phyloP scores from a whole-genome alignment of 2,329 filamentous ascomycete genomes.

The Waltergamsia citrina region DNA sequence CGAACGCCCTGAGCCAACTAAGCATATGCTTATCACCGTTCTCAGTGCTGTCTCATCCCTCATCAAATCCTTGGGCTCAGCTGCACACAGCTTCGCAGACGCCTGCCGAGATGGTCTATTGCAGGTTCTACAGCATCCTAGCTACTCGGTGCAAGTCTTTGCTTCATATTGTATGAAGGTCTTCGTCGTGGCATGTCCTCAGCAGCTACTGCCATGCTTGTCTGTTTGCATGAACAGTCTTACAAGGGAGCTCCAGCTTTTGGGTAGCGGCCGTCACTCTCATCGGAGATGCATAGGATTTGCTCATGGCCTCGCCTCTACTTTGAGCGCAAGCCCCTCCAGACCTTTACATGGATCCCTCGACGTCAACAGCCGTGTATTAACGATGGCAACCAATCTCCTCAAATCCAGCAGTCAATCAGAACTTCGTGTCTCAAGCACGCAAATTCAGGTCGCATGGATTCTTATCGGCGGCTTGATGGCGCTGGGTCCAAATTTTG shows the following conservation, averaged over 20 bases:
- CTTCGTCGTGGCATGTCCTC: constrained; percentile 84
- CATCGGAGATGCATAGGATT: constrained; percentile 81
- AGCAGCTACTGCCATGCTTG: constrained; percentile 82
- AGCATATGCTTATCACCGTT: constrained; percentile 71
- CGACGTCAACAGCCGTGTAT: constrained; percentile 85
- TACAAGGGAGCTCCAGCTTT: constrained; percentile 71
- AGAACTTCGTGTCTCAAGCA: constrained; percentile 82
- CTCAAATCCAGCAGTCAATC: constrained; percentile 89
- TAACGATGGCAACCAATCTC: constrained; percentile 83
- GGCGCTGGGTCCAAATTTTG: constrained; percentile 94
- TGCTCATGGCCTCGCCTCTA: constrained; percentile 82
- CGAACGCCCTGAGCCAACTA: constrained; percentile 80
- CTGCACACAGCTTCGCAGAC: constrained; percentile 71
- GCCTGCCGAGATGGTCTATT: constrained; percentile 76
- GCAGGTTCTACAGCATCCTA: constrained; percentile 87
- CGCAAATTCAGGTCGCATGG: constrained; percentile 96
- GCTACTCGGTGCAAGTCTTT: constrained; percentile 91
- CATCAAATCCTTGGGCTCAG: constrained; percentile 72
- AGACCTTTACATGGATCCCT: constrained; percentile 91
- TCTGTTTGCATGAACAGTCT: constrained; percentile 97
- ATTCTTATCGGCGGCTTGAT: constrained; percentile 93
- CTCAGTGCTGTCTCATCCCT: constrained; percentile 73
- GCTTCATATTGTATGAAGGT: constrained; percentile 77
- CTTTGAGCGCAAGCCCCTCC: constrained; percentile 78
- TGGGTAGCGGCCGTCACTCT: constrained; percentile 67